These are phyloP conservation scores for Trichoderma afroharzianum DNA, from an alignment of 2,329 filamentous ascomycete genomes.

Conservation along the genomic window DNA sequence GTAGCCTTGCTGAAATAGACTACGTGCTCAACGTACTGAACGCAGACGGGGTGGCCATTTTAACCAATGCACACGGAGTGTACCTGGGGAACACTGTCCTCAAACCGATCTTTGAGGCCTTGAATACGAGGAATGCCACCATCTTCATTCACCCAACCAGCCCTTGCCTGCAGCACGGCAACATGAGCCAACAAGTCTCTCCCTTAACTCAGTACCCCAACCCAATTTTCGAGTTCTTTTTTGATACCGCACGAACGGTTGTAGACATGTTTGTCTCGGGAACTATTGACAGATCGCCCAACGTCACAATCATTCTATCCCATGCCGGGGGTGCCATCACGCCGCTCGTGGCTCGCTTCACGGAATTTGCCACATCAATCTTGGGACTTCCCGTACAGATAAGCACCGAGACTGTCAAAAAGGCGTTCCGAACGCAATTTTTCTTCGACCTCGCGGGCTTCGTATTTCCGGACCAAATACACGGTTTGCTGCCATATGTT, in stretches of 20 bases:
- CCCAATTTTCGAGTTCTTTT: conserved; percentile 47
- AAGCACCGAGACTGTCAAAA: background rate
- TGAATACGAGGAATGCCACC: conserved; percentile 36
- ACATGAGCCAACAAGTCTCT: conserved; percentile 24
- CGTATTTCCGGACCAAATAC: conserved; percentile 47
- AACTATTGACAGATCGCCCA: conserved; percentile 42
- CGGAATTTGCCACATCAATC: background rate
- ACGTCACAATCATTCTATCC: conserved; percentile 46
- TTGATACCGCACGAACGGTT: conserved; percentile 48
- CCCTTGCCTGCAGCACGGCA: conserved; percentile 10
- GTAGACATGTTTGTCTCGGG: conserved; percentile 46
- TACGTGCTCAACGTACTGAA: conserved; percentile 28
- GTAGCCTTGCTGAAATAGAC: conserved; percentile 33
- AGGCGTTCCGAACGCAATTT: conserved; percentile 35
- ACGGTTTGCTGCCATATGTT: conserved; percentile 43
- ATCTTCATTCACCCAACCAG: conserved; percentile 45
- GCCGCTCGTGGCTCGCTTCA: conserved; percentile 41
- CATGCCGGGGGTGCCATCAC: conserved; percentile 46
- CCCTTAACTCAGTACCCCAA: conserved; percentile 30
- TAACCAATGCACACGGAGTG: conserved; percentile 37
- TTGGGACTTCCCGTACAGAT: conserved; percentile 13
- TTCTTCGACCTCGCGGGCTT: conserved; percentile 52
- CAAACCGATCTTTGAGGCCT: conserved; percentile 38
- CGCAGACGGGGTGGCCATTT: conserved; percentile 39
- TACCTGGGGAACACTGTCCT: conserved; percentile 42